Evolutionary conservation across 805 yeast genomes (phyloP).

Genomic region (Metschnikowia lochheadii): DNA sequence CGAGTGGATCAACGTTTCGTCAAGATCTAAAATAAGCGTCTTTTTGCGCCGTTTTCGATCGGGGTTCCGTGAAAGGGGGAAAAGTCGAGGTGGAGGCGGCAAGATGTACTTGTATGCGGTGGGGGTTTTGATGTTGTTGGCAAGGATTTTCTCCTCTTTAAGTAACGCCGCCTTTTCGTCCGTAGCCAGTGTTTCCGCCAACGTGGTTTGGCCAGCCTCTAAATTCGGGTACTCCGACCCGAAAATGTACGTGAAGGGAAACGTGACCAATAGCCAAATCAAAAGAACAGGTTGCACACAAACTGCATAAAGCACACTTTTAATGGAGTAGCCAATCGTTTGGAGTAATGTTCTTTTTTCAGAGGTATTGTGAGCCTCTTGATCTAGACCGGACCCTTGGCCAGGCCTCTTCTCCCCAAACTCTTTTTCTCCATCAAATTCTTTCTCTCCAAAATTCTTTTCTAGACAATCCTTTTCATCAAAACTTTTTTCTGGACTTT

Average conservation of each 20-base stretch:
- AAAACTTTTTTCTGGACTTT: neutral
- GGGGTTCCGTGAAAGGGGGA: slow-evolving; percentile 40
- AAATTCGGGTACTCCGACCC: slow-evolving; percentile 13
- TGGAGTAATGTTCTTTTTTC: neutral
- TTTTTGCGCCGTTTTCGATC: slow-evolving; percentile 43
- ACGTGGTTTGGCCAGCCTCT: neutral
- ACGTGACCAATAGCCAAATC: slow-evolving; percentile 49
- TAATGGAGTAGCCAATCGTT: neutral
- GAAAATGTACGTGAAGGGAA: slow-evolving; percentile 49
- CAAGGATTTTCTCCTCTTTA: slow-evolving; percentile 38
- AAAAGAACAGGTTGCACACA: slow-evolving; percentile 50
- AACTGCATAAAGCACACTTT: slow-evolving; percentile 43
- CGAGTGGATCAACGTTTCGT: slow-evolving; percentile 93
- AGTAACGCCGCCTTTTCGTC: slow-evolving; percentile 35
- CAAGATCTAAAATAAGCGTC: slow-evolving; percentile 81
- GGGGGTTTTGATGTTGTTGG: slow-evolving; percentile 41
- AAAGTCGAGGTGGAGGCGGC: slow-evolving; percentile 43
- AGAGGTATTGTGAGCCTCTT: neutral
- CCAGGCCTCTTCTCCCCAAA: too few species aligned
- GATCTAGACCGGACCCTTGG: neutral
- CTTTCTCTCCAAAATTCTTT: neutral
- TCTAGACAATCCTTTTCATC: neutral
- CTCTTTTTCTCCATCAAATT: too few species aligned
- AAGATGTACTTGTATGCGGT: slow-evolving; percentile 40
- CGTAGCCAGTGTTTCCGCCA: slow-evolving; percentile 13